phyloP scores from a whole-genome alignment of 139 green algal genomes.

The Chlamydomonas sp. region DNA sequence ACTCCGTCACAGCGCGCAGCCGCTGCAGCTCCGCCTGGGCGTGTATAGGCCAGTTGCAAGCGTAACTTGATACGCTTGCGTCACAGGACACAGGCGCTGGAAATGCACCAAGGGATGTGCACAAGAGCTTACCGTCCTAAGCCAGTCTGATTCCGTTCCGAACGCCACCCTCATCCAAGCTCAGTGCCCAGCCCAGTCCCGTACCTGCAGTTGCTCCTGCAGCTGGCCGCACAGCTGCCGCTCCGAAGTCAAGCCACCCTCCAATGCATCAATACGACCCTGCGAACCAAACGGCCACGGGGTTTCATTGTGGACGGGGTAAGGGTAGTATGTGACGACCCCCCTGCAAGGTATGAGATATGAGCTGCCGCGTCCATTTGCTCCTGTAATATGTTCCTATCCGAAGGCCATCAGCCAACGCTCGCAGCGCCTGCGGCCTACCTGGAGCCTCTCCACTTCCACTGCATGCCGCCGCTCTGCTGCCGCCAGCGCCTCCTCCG shows the following conservation, averaged over 20 bases:
- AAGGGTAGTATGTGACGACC: no score
- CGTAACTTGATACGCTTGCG: no score
- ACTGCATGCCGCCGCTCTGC: slow-evolving; percentile 26
- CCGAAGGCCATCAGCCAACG: not conserved
- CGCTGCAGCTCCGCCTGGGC: slow-evolving; percentile 45
- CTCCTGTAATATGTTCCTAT: no score
- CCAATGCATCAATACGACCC: not conserved
- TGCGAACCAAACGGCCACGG: not conserved
- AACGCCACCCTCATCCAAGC: no score
- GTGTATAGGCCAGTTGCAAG: not conserved
- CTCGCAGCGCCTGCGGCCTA: not conserved
- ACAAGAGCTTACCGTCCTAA: no score
- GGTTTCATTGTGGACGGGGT: no score
- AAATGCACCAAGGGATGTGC: no score
- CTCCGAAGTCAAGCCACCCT: slow-evolving; percentile 31
- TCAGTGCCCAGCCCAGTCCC: no score
- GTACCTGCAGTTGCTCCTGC: slow-evolving; percentile 42
- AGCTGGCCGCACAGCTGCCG: slow-evolving; percentile 23
- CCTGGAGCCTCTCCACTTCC: slow-evolving; percentile 32
- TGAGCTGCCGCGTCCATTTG: no score
- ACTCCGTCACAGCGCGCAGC: slow-evolving; percentile 11
- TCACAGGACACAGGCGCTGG: no score
- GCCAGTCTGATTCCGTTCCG: no score
- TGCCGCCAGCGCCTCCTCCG: slow-evolving; percentile 26
- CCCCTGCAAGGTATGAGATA: no score